Conservation (phyloP, 768 basidiomycete species). For the Suillus variegatus region DNA sequence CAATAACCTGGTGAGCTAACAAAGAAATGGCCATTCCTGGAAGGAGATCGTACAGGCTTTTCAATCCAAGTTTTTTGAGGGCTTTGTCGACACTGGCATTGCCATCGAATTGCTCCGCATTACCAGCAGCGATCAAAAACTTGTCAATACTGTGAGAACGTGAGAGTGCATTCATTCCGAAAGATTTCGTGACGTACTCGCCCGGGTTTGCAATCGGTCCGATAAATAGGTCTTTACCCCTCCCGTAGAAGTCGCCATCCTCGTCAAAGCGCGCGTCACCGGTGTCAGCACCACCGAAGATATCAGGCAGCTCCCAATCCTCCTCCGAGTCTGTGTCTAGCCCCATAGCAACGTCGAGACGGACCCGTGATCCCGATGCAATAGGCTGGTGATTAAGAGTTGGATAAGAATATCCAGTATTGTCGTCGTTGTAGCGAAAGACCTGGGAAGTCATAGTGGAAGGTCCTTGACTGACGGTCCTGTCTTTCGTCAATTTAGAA, state of each 20-base stretch:
- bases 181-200: slow-evolving; percentile 40
- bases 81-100: slow-evolving; percentile 62
- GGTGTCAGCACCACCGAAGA: too few species aligned
- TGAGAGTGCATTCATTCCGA: background rate
- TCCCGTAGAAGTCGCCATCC: slow-evolving; percentile 49
- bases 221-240: slow-evolving; percentile 43
- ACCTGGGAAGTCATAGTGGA: background rate
- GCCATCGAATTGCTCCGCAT: slow-evolving; percentile 58
- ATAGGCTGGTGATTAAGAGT: slow-evolving; percentile 1
- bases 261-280: slow-evolving; percentile 37
- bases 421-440: background rate
- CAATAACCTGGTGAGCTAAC: slow-evolving; percentile 71
- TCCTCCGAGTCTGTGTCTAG: background rate
- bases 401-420: background rate
- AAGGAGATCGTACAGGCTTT: slow-evolving; percentile 45
- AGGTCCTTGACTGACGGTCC: background rate
- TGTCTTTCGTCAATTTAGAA: background rate
- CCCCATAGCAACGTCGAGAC: background rate
- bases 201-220: slow-evolving; percentile 49
- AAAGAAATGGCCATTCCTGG: slow-evolving; percentile 61
- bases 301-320: background rate
- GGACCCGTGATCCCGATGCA: slow-evolving; percentile 23
- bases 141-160: slow-evolving; percentile 42
- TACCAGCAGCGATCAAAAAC: slow-evolving; percentile 56
- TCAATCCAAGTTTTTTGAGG: slow-evolving; percentile 52